Evolutionary conservation across 2,329 filamentous ascomycete species (phyloP).

Genomic region (Diplodia corticola): DNA sequence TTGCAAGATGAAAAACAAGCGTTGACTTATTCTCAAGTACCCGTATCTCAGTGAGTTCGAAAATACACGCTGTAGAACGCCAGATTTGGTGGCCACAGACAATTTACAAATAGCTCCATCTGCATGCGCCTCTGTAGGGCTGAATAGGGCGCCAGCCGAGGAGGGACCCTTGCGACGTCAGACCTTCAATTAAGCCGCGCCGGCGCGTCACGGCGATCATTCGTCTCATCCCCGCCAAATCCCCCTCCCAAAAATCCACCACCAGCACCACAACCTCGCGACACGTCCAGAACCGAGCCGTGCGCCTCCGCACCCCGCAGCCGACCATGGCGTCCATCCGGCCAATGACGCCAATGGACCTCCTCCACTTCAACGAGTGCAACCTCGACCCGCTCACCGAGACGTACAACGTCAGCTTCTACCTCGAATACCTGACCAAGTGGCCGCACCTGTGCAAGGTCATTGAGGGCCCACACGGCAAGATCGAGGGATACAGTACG

Average conservation of each 20-base stretch:
- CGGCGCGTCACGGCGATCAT: background rate
- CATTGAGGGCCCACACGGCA: conserved; percentile 80
- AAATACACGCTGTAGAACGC: background rate
- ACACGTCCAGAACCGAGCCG: background rate
- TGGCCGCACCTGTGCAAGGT: conserved; percentile 96
- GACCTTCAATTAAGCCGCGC: too few species aligned
- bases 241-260: conserved; percentile 25
- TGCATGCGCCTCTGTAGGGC: background rate
- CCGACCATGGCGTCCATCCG: conserved; percentile 22
- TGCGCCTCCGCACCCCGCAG: background rate
- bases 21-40: background rate
- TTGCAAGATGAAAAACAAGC: too few species aligned
- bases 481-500: conserved; percentile 91
- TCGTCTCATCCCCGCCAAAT: conserved; percentile 1
- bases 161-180: conserved; percentile 7
- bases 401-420: conserved; percentile 94
- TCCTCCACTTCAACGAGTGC: conserved; percentile 87
- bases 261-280: conserved; percentile 6
- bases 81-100: background rate
- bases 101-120: background rate
- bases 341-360: conserved; percentile 72
- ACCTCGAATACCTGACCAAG: conserved; percentile 91
- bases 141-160: background rate
- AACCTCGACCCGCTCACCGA: conserved; percentile 97
- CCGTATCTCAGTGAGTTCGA: background rate